Percentiles rank a stretch among this genome's conserved stretches.
Conservation (phyloP, 495 filamentous ascomycete genomes). For the Penicilliopsis zonata region DNA sequence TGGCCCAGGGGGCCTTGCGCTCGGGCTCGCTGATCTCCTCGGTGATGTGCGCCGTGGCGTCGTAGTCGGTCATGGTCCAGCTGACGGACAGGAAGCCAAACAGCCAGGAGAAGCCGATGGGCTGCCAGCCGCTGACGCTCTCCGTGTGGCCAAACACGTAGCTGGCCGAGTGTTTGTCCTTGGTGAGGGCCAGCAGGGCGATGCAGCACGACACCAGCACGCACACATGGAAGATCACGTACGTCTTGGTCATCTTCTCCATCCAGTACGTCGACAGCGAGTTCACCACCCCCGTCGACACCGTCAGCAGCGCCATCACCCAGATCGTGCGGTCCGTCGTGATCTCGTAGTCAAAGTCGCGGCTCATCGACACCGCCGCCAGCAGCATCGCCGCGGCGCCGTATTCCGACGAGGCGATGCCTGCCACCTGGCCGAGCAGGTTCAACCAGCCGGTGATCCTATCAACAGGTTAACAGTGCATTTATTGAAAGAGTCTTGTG, state of each 20-base stretch:
- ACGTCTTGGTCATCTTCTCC: conserved; percentile 51
- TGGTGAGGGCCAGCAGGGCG: conserved; percentile 44
- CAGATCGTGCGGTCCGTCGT: conserved; percentile 41
- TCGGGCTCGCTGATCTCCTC: conserved; percentile 51
- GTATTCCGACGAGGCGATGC: conserved; percentile 55
- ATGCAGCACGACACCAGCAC: conserved; percentile 46
- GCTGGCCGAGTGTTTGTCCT: conserved; percentile 43
- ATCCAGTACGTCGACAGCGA: conserved; percentile 47
- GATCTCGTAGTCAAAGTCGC: conserved; percentile 41
- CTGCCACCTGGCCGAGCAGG: conserved; percentile 52
- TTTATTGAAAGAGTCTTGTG: neutral
- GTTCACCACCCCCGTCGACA: conserved; percentile 45
- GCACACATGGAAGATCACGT: conserved; percentile 53
- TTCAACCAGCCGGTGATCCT: conserved; percentile 52
- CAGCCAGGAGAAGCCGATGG: conserved; percentile 52
- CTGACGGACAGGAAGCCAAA: conserved; percentile 59
- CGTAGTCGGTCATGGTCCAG: conserved; percentile 52
- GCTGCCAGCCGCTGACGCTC: conserved; percentile 48
- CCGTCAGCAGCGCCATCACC: conserved; percentile 47
- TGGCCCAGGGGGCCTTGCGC: conserved; percentile 47
- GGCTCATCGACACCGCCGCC: conserved; percentile 51
- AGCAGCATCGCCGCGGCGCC: conserved; percentile 56
- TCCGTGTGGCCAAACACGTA: conserved; percentile 56
- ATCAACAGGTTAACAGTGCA: neutral
- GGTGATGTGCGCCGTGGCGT: conserved; percentile 48